A percentile compares a stretch with the other conserved stretches of the same genome.
These are phyloP conservation scores for Leucogyrophana mollusca DNA, from an alignment of 768 basidiomycete genomes.

Conservation along the genomic window DNA sequence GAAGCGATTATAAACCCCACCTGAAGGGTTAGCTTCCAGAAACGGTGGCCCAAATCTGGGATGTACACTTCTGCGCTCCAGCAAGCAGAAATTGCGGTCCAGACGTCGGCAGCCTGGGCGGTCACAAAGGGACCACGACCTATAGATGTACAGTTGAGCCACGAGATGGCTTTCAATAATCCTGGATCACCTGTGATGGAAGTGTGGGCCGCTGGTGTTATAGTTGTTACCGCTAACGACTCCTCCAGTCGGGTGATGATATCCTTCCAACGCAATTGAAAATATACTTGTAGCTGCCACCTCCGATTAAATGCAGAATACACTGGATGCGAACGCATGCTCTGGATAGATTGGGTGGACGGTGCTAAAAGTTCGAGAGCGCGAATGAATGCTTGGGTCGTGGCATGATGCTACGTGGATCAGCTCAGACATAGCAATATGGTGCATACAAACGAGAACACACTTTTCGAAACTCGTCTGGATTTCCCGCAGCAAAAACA, in stretches of 20 bases:
- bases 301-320: slow-evolving; percentile 75
- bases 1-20: no score
- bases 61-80: slow-evolving; percentile 90
- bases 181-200: slow-evolving; percentile 39
- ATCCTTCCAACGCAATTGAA: slow-evolving; percentile 96
- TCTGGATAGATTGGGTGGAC: slow-evolving; percentile 63
- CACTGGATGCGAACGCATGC: slow-evolving; percentile 70
- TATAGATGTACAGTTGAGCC: slow-evolving; percentile 6
- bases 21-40: slow-evolving; percentile 92
- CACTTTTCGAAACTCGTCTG: slow-evolving; percentile 88
- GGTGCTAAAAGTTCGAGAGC: slow-evolving; percentile 84
- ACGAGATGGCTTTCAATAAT: not conserved
- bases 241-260: slow-evolving; percentile 79
- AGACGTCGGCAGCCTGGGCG: slow-evolving; percentile 64
- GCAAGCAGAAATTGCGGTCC: slow-evolving; percentile 71
- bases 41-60: slow-evolving; percentile 76
- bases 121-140: slow-evolving; percentile 46
- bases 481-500: slow-evolving; percentile 90
- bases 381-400: slow-evolving; percentile 77
- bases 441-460: slow-evolving; percentile 14
- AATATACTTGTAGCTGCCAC: slow-evolving; percentile 97
- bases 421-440: not conserved
- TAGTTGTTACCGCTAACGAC: slow-evolving; percentile 41
- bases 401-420: slow-evolving; percentile 70
- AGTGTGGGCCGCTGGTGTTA: slow-evolving; percentile 34